Evolutionary conservation across 805 yeast species (phyloP), one percentile per base, ranked within the genome.

Genomic region (Kockiozyma suomiensis): DNA sequence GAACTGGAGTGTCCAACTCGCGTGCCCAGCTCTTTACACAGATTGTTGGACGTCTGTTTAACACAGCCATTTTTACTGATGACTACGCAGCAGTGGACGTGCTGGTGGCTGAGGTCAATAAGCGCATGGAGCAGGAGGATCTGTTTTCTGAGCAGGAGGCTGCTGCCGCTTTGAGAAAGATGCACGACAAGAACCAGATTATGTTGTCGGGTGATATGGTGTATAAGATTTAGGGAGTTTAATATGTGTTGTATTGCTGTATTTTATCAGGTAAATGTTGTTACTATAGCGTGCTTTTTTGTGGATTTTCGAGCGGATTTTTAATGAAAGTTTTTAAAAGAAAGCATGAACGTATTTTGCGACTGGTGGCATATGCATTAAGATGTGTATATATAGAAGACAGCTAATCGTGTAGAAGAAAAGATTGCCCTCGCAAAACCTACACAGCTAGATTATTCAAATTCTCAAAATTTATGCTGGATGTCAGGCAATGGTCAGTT

Each of bases 1-100:
- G 79, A 21, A 52, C 77, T 12, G 73, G 72, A 8, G 77, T 85
- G 19, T 82, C 88, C 2, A 78, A 79, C 1, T 76, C 80, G 19
- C 77, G 90, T 65, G 74, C 78, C 53, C 76, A 74, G n/a, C 68
- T 70, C 32, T 79, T 84, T 68, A 78, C 79, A 21, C 75, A 78
- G 60, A 71, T 78, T 12, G 75, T 82, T 21, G 84, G 86, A 1
- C 73, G 71, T 25, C 72, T 83, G 45, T 74, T 81, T 68, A 78
- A 78, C 56, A 74, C 80, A 3, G 77, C 74, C 21, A 57, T 78
- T 4, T 79, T 77, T 57, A 64, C 57, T 4, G 79, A 77, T 21
- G 80, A 78, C 28, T 77, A 76, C 59, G 78, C 80, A 53, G 72
- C 78, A 0, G 65, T 74, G 8, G 75, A 72, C 4, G 67, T 71